Evolutionary conservation across 441 rosid species (phyloP).

Genomic region (Bruguiera hainesii): DNA sequence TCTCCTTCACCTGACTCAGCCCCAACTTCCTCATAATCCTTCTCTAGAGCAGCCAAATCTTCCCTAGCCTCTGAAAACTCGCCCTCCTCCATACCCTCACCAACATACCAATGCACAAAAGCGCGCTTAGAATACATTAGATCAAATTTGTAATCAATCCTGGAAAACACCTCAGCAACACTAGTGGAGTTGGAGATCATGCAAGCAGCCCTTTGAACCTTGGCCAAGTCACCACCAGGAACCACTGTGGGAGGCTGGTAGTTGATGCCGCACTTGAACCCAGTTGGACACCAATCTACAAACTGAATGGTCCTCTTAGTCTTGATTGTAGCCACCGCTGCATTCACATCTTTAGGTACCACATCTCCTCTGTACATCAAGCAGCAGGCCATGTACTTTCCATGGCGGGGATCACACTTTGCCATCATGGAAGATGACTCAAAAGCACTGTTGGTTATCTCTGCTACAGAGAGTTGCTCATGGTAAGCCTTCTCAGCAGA

Average conservation of each 20-base stretch:
- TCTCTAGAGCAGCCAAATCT: constrained; percentile 71
- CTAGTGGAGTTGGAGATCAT: constrained; percentile 77
- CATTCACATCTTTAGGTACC: constrained; percentile 75
- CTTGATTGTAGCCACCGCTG: constrained; percentile 74
- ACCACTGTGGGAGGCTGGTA: constrained; percentile 78
- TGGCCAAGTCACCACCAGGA: constrained; percentile 74
- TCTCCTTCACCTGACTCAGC: constrained; percentile 69
- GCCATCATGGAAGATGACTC: constrained; percentile 70
- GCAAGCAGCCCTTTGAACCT: constrained; percentile 70
- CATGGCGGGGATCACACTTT: constrained; percentile 75
- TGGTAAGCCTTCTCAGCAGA: constrained; percentile 71
- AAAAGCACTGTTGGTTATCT: constrained; percentile 59
- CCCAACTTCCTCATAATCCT: constrained; percentile 78
- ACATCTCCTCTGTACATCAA: constrained; percentile 78
- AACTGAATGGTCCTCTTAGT: constrained; percentile 75
- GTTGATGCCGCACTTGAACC: constrained; percentile 72
- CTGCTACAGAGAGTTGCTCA: constrained; percentile 52
- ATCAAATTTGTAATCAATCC: constrained; percentile 69
- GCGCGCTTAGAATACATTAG: constrained; percentile 73
- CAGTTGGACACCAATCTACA: constrained; percentile 79
- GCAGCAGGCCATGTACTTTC: constrained; percentile 81
- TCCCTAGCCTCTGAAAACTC: constrained; percentile 79
- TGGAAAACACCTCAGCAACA: constrained; percentile 70
- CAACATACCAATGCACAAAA: constrained; percentile 78
- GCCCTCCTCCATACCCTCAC: constrained; percentile 88